These are phyloP conservation scores for Populus hybrid DNA, from an alignment of 441 rosid genomes.

Conservation along the genomic window DNA sequence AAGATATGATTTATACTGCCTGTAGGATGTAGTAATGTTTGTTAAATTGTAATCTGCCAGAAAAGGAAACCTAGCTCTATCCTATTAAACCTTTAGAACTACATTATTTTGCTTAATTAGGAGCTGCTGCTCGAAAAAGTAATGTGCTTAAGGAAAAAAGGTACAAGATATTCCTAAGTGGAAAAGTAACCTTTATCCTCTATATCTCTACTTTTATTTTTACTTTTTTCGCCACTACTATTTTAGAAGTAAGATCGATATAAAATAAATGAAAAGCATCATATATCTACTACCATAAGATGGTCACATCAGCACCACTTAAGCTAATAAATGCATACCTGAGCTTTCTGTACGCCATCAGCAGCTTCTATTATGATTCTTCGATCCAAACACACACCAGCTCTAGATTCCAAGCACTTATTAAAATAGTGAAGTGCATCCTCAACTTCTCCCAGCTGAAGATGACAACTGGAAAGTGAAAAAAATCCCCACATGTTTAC, in stretches of 20 bases:
- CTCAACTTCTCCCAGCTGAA: slow-evolving; percentile 84
- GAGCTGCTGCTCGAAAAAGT: background rate
- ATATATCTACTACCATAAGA: background rate
- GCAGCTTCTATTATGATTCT: slow-evolving; percentile 84
- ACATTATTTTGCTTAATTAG: background rate
- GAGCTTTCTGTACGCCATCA: slow-evolving; percentile 79
- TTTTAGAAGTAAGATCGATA: background rate
- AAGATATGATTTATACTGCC: background rate
- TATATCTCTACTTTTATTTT: background rate
- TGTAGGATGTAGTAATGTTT: background rate
- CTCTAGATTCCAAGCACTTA: slow-evolving; percentile 70
- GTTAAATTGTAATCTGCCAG: background rate
- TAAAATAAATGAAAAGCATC: background rate
- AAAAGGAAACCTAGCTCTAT: background rate
- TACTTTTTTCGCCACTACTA: background rate
- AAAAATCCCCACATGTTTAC: background rate
- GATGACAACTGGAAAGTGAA: slow-evolving; percentile 62
- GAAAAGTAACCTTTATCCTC: background rate
- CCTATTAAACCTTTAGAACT: background rate
- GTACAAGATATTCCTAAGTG: background rate
- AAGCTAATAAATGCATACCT: slow-evolving; percentile 40
- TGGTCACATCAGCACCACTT: background rate
- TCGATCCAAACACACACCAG: slow-evolving; percentile 70
- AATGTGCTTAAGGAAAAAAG: background rate
- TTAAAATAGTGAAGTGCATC: slow-evolving; percentile 59